Conservation (phyloP, 2,329 filamentous ascomycete genomes). For the Neofusicoccum sp. region DNA sequence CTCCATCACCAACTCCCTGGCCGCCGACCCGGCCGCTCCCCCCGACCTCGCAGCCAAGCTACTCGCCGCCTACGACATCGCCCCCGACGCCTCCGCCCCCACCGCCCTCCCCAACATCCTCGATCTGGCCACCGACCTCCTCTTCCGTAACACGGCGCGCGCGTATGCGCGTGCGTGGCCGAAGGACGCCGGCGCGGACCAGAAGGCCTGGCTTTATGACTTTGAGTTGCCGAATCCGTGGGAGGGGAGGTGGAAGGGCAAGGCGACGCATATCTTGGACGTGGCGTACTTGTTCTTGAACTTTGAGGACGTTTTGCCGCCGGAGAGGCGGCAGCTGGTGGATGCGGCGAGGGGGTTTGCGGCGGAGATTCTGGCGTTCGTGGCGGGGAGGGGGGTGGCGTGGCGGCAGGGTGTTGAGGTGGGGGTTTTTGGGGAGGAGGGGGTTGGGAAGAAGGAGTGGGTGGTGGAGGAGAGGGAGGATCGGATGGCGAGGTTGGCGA, state of each 20-base stretch:
- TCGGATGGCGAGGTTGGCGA: not conserved
- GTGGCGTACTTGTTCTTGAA: conserved; percentile 39
- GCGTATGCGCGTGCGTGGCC: conserved; percentile 44
- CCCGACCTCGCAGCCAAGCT: conserved; percentile 29
- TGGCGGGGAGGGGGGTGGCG: conserved; percentile 34
- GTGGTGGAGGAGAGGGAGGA: not conserved
- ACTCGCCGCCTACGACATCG: conserved; percentile 46
- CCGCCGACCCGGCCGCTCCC: conserved; percentile 22
- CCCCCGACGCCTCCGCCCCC: conserved; percentile 39
- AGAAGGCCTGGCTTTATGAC: conserved; percentile 29
- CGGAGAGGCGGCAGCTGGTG: conserved; percentile 23
- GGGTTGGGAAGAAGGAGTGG: not conserved
- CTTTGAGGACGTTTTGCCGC: conserved; percentile 33
- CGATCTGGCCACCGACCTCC: conserved; percentile 49
- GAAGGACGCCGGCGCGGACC: not conserved
- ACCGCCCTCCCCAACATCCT: conserved; percentile 48
- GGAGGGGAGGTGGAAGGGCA: conserved; percentile 37
- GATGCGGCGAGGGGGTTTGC: conserved; percentile 31
- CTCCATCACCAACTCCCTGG: conserved; percentile 35
- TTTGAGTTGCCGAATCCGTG: conserved; percentile 40
- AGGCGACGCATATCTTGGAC: conserved; percentile 39
- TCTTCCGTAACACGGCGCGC: conserved; percentile 49
- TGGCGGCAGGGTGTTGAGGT: conserved; percentile 11
- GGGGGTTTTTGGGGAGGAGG: not conserved
- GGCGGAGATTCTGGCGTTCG: conserved; percentile 37